phyloP scores from a whole-genome alignment of 2,329 filamentous ascomycete genomes.

The Cladosporium oxysporum region DNA sequence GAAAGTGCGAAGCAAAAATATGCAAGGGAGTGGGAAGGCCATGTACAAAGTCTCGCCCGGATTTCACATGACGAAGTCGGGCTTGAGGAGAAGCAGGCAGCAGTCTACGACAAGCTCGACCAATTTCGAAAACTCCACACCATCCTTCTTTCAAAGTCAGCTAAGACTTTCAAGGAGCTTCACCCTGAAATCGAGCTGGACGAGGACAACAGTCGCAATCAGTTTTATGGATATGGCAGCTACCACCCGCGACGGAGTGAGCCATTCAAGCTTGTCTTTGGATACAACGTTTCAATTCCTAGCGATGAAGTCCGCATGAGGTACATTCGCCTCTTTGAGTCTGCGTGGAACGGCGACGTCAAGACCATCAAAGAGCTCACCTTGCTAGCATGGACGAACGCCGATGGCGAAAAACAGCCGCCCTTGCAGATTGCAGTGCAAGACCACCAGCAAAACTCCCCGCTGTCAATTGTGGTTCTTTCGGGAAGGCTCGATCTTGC shows the following conservation, averaged over 20 bases:
- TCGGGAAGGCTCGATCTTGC: slow-evolving; percentile 67
- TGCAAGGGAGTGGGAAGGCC: slow-evolving; percentile 37
- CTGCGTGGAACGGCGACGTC: slow-evolving; percentile 70
- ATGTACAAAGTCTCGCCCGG: slow-evolving; percentile 28
- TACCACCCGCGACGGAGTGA: slow-evolving; percentile 22
- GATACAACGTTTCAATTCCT: slow-evolving; percentile 52
- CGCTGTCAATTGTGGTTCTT: slow-evolving; percentile 69
- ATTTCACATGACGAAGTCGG: slow-evolving; percentile 32
- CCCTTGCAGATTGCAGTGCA: slow-evolving; percentile 65
- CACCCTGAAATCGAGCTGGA: slow-evolving; percentile 53
- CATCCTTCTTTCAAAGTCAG: slow-evolving; percentile 58
- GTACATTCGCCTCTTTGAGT: slow-evolving; percentile 71
- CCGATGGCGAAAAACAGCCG: slow-evolving; percentile 52
- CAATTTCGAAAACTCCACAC: slow-evolving; percentile 59
- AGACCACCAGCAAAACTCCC: slow-evolving; percentile 55
- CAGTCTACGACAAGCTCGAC: slow-evolving; percentile 53
- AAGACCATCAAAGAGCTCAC: slow-evolving; percentile 66
- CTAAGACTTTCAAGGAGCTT: slow-evolving; percentile 67
- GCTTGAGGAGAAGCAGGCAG: slow-evolving; percentile 56
- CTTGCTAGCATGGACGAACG: slow-evolving; percentile 55
- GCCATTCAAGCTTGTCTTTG: slow-evolving; percentile 53
- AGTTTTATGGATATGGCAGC: not conserved
- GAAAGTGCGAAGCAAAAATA: slow-evolving; percentile 41
- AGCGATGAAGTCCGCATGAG: slow-evolving; percentile 57
- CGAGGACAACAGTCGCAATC: slow-evolving; percentile 13